Evolutionary conservation across 148 eudicot species (phyloP).

Genomic region (Nepenthes mirabilis): DNA sequence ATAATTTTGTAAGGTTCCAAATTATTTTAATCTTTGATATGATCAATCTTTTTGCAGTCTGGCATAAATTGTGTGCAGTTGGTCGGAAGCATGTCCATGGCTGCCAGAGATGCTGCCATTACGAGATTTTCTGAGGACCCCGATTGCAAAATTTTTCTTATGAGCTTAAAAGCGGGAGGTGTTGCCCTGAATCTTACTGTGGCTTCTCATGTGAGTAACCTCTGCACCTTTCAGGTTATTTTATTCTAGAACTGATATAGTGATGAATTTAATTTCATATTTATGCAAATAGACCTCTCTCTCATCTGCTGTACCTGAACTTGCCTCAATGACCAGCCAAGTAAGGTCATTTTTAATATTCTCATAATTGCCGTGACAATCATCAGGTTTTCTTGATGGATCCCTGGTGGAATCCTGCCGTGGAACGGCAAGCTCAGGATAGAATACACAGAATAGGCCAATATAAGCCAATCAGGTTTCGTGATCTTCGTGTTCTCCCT

Average conservation of each 20-base stretch:
- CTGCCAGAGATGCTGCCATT: slow-evolving; percentile 80
- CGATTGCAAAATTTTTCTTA: slow-evolving; percentile 71
- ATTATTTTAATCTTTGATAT: not conserved
- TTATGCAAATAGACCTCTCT: too few relatives aligned
- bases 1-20: not conserved
- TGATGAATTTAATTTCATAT: too few relatives aligned
- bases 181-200: slow-evolving; percentile 97
- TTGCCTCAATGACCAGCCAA: not conserved
- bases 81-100: slow-evolving; percentile 82
- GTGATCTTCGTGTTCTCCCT: not conserved
- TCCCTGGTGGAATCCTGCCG: slow-evolving; percentile 99
- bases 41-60: slow-evolving; percentile 36
- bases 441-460: slow-evolving; percentile 94
- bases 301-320: too few relatives aligned
- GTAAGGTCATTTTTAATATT: not conserved
- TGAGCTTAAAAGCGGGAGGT: slow-evolving; percentile 97
- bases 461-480: slow-evolving; percentile 76
- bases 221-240: not conserved
- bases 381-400: slow-evolving; percentile 93
- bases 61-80: slow-evolving; percentile 70
- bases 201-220: slow-evolving; percentile 76
- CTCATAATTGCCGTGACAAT: not conserved
- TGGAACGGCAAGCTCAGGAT: slow-evolving; percentile 91
- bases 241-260: too few relatives aligned
- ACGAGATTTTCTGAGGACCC: slow-evolving; percentile 64